A percentile compares a stretch with the other conserved stretches of the same genome.
phyloP scores from a whole-genome alignment of 2,329 filamentous ascomycete species.

The Thielaviopsis musarum region DNA sequence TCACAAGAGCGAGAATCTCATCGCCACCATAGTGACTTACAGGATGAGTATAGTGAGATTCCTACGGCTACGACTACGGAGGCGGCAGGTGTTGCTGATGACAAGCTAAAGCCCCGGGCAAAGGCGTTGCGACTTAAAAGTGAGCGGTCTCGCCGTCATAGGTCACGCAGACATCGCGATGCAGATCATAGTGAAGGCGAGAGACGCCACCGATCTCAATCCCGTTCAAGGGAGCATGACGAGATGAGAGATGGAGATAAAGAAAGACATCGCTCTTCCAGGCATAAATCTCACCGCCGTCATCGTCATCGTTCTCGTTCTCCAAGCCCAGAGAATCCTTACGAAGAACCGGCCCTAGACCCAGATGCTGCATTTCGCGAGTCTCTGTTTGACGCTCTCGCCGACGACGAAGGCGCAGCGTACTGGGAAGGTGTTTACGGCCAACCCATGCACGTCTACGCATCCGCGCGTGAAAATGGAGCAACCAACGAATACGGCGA shows the following conservation, averaged over 20 bases:
- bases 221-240: neutral
- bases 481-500: slow-evolving; percentile 29
- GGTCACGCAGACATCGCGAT: slow-evolving; percentile 14
- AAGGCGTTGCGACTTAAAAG: slow-evolving; percentile 6
- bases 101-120: neutral
- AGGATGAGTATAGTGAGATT: neutral
- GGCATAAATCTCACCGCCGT: slow-evolving; percentile 15
- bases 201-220: slow-evolving; percentile 1
- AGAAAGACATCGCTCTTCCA: slow-evolving; percentile 8
- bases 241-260: slow-evolving; percentile 6
- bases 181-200: neutral
- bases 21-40: neutral
- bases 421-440: slow-evolving; percentile 98
- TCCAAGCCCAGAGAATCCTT: slow-evolving; percentile 30
- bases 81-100: neutral
- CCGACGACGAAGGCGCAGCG: slow-evolving; percentile 84
- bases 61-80: neutral
- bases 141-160: slow-evolving; percentile 10
- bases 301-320: slow-evolving; percentile 24
- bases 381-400: slow-evolving; percentile 90
- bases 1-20: neutral
- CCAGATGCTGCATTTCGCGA: slow-evolving; percentile 71
- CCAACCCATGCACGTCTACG: slow-evolving; percentile 76
- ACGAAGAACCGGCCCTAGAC: slow-evolving; percentile 34
- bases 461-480: slow-evolving; percentile 14